These are phyloP conservation scores for Trichoderma cornu-damae DNA, from an alignment of 2,329 filamentous ascomycete genomes.

Conservation along the genomic window DNA sequence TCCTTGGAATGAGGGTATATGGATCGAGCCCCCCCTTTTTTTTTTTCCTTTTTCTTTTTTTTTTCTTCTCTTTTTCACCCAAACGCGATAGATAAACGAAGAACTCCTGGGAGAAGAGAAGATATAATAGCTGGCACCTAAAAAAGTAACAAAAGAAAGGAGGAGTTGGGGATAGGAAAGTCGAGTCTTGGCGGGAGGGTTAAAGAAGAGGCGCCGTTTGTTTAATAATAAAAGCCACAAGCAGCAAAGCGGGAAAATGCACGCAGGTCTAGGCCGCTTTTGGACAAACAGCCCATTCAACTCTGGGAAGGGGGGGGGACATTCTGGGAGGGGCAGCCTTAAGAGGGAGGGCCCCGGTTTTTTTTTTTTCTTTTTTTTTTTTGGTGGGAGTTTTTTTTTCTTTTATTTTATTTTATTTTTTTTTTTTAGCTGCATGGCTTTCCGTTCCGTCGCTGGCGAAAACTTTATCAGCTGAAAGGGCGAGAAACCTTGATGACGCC, in stretches of 20 bases:
- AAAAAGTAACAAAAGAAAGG: constrained; percentile 8
- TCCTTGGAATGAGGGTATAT: constrained; percentile 11
- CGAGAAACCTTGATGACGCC: no score
- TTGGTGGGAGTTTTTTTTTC: background rate
- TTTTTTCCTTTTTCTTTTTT: no score
- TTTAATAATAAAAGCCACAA: constrained; percentile 6
- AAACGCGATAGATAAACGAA: constrained; percentile 7
- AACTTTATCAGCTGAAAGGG: no score
- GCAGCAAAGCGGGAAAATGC: background rate
- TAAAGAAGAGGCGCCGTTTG: background rate
- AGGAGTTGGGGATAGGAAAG: constrained; percentile 12
- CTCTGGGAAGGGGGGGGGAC: no score
- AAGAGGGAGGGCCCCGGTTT: background rate
- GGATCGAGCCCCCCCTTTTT: constrained; percentile 2
- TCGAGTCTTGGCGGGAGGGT: constrained; percentile 9
- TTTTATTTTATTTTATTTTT: no score
- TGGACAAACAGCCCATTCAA: background rate
- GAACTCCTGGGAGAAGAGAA: background rate
- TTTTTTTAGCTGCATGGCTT: no score
- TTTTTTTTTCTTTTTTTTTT: background rate
- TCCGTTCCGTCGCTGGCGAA: no score
- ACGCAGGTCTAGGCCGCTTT: background rate
- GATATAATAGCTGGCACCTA: constrained; percentile 8
- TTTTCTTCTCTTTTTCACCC: no score
- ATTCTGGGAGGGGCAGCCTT: no score